Evolutionary conservation across 2,329 filamentous ascomycete species (phyloP).

Genomic region (Leptodontidium sp.): DNA sequence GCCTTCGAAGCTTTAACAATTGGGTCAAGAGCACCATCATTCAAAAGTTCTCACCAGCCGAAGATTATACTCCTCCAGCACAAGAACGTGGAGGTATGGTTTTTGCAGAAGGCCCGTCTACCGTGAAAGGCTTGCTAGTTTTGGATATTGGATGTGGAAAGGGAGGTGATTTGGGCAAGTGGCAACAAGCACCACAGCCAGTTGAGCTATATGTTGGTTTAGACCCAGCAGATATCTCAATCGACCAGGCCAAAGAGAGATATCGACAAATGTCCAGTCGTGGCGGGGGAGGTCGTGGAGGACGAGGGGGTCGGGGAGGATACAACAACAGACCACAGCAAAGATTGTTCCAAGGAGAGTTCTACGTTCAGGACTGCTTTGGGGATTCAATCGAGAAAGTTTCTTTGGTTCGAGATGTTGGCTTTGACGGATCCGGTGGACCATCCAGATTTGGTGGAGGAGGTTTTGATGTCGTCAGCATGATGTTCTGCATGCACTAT

Average conservation of each 20-base stretch:
- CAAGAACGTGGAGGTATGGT: constrained; percentile 56
- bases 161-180: constrained; percentile 93
- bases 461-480: constrained; percentile 95
- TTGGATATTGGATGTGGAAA: constrained; percentile 97
- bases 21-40: constrained; percentile 99
- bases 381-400: constrained; percentile 84
- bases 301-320: constrained; percentile 60
- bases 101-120: constrained; percentile 44
- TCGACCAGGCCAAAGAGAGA: constrained; percentile 87
- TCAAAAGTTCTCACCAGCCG: constrained; percentile 90
- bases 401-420: constrained; percentile 83
- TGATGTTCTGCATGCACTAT: constrained; percentile 99
- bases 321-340: constrained; percentile 56
- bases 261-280: constrained; percentile 76
- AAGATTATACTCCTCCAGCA: constrained; percentile 72
- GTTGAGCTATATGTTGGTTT: constrained; percentile 95
- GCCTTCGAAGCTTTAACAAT: constrained; percentile 94
- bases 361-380: constrained; percentile 92
- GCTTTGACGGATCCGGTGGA: constrained; percentile 74
- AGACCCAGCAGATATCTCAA: constrained; percentile 91
- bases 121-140: constrained; percentile 72
- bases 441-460: constrained; percentile 75
- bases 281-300: constrained; percentile 61
- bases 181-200: constrained; percentile 90
- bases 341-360: constrained; percentile 82